Evolutionary conservation across 352 stramenopile genomes (phyloP), one percentile per base, ranked within the genome.

Genomic region (Phytopythium delawarense): DNA sequence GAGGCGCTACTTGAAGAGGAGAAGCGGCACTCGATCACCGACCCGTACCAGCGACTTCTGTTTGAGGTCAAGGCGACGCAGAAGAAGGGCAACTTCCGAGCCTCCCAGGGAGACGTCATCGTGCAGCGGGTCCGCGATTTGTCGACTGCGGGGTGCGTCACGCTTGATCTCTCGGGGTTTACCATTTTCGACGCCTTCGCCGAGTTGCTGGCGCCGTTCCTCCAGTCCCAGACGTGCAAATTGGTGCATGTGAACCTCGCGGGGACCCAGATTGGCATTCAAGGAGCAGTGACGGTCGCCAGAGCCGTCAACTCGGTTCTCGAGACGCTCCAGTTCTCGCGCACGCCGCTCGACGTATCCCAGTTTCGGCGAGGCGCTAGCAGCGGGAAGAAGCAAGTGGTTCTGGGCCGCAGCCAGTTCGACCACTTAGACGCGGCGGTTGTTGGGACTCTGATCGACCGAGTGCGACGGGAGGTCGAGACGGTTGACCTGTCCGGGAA

Each of bases 1-100:
- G 70, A 80, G 35, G 52, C 73, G 11, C 63, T 89, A n/a, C 52
- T 90, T 16, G 84, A 92, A 63, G 76, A 88, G 9, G 78, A 92
- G 65, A 88, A 76, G 57, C 79, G 81, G 12, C 62, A 62, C 1
- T 67, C 63, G 1, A 91, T 90, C 49, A 86, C 74, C 0, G 78
- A 92, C 21, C 61, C 78, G 18, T 89, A 89, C 62, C 78, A 90
- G 60, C 57, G 66, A 13, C 72, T 92, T 18, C 68, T 92, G 21
- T 88, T 83, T 57, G 84, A 92, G 37, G 75, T 84, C 46, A 86
- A 79, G 35, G 73, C 69, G 2, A 66, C 87, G 62, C 67, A 87
- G 57, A 79, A 78, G 50, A 79, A 78, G 40, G 81, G 84, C 34
- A 87, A 87, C 46, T 92, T 92, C 45, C 87, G 82, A 23, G 72